Evolutionary conservation across 257 asterid species (phyloP).

Genomic region (Coffea eugenioides): DNA sequence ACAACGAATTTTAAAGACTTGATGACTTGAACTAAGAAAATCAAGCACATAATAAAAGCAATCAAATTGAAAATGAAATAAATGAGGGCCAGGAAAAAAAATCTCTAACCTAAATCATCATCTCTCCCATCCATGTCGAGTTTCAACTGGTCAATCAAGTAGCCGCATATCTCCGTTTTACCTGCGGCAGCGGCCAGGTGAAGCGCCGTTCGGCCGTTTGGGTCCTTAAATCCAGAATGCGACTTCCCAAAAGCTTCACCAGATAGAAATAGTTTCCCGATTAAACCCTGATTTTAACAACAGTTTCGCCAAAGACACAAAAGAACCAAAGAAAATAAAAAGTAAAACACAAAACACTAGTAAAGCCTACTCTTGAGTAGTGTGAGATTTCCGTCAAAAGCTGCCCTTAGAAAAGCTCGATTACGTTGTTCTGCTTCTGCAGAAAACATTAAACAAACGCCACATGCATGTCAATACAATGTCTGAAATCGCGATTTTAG

Average conservation of each 20-base stretch:
- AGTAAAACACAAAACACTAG: not conserved
- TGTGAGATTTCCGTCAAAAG: not conserved
- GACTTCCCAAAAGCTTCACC: constrained; percentile 5
- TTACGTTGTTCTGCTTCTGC: not conserved
- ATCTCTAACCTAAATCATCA: not conserved
- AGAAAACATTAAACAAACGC: not conserved
- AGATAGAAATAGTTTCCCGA: not conserved
- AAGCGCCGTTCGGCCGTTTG: constrained; percentile 15
- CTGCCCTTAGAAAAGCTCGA: not conserved
- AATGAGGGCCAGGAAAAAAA: not conserved
- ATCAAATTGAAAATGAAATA: not conserved
- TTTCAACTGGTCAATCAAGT: constrained; percentile 16
- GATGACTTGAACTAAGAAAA: too few relatives aligned
- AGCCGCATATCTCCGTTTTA: constrained; percentile 18
- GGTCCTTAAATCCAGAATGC: not conserved
- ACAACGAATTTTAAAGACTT: too few relatives aligned
- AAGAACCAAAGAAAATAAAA: not conserved
- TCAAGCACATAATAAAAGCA: not conserved
- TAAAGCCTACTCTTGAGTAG: constrained; percentile 12
- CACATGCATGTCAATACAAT: not conserved
- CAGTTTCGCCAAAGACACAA: not conserved
- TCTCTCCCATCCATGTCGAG: constrained; percentile 8
- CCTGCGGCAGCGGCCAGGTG: constrained; percentile 26
- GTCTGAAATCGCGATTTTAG: too few relatives aligned
- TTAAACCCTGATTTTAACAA: not conserved